phyloP scores from a whole-genome alignment of 148 eudicot genomes.

The Nyssa sinensis region DNA sequence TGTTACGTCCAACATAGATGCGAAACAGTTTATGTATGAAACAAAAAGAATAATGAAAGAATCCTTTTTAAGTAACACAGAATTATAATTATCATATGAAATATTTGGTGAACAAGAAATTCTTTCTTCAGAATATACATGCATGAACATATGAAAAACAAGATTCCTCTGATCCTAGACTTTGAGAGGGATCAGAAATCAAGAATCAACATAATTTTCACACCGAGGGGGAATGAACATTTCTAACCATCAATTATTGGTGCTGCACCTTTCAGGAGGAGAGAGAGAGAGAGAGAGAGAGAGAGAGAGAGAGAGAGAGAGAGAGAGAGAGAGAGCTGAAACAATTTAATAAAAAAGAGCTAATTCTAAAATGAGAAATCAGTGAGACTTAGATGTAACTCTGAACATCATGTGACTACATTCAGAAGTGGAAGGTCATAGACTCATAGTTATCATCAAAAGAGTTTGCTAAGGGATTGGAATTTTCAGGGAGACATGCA shows the following conservation, averaged over 20 bases:
- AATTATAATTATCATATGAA: not conserved
- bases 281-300: too few species aligned
- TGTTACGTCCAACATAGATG: not conserved
- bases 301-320: too few species aligned
- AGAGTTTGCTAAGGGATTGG: too few species aligned
- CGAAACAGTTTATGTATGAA: not conserved
- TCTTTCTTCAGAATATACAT: not conserved
- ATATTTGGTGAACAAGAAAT: not conserved
- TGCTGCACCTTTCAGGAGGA: too few species aligned
- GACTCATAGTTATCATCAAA: too few species aligned
- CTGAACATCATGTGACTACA: too few species aligned
- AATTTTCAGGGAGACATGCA: too few species aligned
- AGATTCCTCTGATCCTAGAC: not conserved
- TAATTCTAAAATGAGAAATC: too few species aligned
- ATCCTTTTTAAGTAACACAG: not conserved
- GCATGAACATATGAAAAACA: not conserved
- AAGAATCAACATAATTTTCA: not conserved
- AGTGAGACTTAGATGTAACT: not conserved
- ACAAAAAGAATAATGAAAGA: not conserved
- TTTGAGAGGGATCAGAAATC: not conserved
- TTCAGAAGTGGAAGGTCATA: too few species aligned
- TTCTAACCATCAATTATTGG: not conserved
- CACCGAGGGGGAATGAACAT: not conserved
- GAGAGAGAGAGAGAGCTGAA: too few species aligned
- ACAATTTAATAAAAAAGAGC: too few species aligned